A percentile compares a stretch with the other conserved stretches of the same genome.
These are phyloP conservation scores for Pestalotiopsis sp. DNA, from an alignment of 2,329 filamentous ascomycete genomes.

Conservation along the genomic window DNA sequence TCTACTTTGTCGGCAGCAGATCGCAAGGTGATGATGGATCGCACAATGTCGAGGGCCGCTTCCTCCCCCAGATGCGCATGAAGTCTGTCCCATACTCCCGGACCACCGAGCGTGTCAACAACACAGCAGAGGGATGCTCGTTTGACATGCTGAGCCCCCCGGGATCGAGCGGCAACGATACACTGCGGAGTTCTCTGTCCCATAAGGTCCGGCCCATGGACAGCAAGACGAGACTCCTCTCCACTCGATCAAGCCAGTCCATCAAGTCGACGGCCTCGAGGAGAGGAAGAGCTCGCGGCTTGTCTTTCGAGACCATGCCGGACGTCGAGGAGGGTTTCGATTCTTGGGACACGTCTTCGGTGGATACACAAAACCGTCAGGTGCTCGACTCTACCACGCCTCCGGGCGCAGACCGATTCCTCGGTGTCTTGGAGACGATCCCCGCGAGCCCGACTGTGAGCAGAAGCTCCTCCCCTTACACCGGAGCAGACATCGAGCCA, in stretches of 20 bases:
- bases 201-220: slow-evolving; percentile 56
- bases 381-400: slow-evolving; percentile 54
- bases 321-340: slow-evolving; percentile 67
- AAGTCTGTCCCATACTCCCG: slow-evolving; percentile 57
- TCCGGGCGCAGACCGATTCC: slow-evolving; percentile 46
- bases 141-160: slow-evolving; percentile 44
- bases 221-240: slow-evolving; percentile 59
- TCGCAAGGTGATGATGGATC: slow-evolving; percentile 29
- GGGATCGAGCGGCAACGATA: slow-evolving; percentile 48
- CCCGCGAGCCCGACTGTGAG: slow-evolving; percentile 67
- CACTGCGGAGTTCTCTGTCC: slow-evolving; percentile 51
- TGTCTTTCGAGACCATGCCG: slow-evolving; percentile 26
- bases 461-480: slow-evolving; percentile 66
- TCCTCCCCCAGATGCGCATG: slow-evolving; percentile 38
- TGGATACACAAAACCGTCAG: slow-evolving; percentile 65
- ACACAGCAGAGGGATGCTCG: slow-evolving; percentile 35
- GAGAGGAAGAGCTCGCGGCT: neutral
- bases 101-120: slow-evolving; percentile 38
- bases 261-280: slow-evolving; percentile 23
- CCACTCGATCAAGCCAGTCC: slow-evolving; percentile 38
- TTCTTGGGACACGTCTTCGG: slow-evolving; percentile 73
- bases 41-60: slow-evolving; percentile 35
- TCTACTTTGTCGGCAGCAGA: slow-evolving; percentile 44
- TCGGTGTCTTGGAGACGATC: slow-evolving; percentile 65
- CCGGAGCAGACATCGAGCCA: slow-evolving; percentile 58